Evolutionary conservation across 2,329 filamentous ascomycete genomes (phyloP).

Genomic region (Fusarium agapanthi): DNA sequence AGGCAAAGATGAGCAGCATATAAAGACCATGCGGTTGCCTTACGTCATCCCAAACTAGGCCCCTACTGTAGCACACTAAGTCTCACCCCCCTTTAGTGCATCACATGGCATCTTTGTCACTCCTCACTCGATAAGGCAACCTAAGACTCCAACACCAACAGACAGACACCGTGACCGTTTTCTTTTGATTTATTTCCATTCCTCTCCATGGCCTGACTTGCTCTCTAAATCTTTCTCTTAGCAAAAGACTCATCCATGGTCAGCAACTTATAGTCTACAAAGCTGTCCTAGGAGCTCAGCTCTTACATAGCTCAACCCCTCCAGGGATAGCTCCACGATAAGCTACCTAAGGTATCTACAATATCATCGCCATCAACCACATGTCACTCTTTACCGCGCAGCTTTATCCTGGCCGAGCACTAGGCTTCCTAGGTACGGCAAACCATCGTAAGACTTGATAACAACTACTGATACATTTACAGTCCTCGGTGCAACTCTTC

Average conservation of each 20-base stretch:
- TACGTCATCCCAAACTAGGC: constrained; percentile 27
- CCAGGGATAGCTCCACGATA: constrained; percentile 33
- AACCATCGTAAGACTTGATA: background rate
- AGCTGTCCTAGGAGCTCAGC: constrained; percentile 22
- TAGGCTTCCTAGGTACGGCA: constrained; percentile 66
- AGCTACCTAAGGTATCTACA: background rate
- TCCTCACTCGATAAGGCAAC: constrained; percentile 19
- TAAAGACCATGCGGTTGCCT: constrained; percentile 25
- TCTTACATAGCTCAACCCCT: constrained; percentile 33
- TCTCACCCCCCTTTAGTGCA: constrained; percentile 6
- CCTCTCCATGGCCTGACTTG: background rate
- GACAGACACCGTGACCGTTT: constrained; percentile 28
- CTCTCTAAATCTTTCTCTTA: background rate
- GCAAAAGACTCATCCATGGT: constrained; percentile 12
- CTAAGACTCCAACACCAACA: background rate
- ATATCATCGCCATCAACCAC: constrained; percentile 7
- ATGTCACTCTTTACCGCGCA: constrained; percentile 66
- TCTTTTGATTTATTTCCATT: background rate
- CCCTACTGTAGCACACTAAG: background rate
- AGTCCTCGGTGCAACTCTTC: constrained; percentile 91
- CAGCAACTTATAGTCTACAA: background rate
- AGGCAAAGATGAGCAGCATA: background rate
- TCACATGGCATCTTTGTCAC: constrained; percentile 35
- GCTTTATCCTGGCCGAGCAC: constrained; percentile 71
- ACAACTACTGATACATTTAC: background rate